Conservation (phyloP, 1,139 yeast genomes). For the Saccharomyces hybrid region DNA sequence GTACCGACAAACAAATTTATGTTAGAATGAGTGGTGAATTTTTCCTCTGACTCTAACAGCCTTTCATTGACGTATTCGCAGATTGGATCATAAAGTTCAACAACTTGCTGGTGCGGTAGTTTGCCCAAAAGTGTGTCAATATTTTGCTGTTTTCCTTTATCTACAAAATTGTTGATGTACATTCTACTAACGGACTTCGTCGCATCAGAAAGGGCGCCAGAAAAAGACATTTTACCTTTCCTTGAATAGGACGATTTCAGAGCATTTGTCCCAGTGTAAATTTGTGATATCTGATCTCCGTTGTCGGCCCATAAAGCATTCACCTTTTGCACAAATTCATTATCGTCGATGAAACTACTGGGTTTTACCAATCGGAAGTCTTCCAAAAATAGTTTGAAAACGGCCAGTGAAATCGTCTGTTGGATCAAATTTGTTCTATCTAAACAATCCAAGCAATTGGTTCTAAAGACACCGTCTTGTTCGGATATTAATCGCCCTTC, state of each 20-base stretch:
- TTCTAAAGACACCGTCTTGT: conserved; percentile 84
- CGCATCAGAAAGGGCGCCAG: conserved; percentile 93
- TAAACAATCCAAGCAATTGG: conserved; percentile 89
- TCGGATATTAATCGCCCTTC: conserved; percentile 49
- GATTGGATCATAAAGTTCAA: conserved; percentile 77
- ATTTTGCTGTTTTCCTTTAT: conserved; percentile 77
- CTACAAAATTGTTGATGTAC: conserved; percentile 93
- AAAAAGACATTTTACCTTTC: conserved; percentile 90
- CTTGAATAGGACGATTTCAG: conserved; percentile 88
- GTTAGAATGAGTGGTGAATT: conserved; percentile 53
- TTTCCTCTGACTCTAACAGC: conserved; percentile 41
- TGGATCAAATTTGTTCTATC: conserved; percentile 92
- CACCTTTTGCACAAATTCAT: conserved; percentile 56
- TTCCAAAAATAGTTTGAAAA: conserved; percentile 57
- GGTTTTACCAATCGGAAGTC: conserved; percentile 36
- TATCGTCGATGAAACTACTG: conserved; percentile 26
- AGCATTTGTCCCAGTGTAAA: conserved; percentile 96
- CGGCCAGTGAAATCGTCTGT: conserved; percentile 66
- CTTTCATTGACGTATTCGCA: conserved; percentile 69
- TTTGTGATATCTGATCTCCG: conserved; percentile 94
- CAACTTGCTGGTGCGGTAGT: conserved; percentile 60
- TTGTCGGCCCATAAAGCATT: conserved; percentile 94
- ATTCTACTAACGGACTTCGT: conserved; percentile 91
- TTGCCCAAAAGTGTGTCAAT: conserved; percentile 83
- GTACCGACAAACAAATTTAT: conserved; percentile 75